These are phyloP conservation scores for Lodderomyces pseudojiufengensis DNA, from an alignment of 1,139 yeast species.

Conservation along the genomic window DNA sequence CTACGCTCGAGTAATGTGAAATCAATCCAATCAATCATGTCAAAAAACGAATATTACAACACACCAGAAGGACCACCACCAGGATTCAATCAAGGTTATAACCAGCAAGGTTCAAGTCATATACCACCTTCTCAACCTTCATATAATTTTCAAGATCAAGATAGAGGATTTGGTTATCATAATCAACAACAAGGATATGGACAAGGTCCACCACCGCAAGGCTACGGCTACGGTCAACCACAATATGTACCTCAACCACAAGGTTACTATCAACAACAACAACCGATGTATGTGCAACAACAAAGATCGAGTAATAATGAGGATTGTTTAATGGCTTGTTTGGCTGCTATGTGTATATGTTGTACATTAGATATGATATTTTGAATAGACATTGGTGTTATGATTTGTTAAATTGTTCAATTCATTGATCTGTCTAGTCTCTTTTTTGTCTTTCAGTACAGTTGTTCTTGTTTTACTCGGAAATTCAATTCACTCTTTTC, in stretches of 20 bases:
- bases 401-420: too few relatives aligned
- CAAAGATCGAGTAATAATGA: slow-evolving; percentile 31
- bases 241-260: slow-evolving; percentile 22
- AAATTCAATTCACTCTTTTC: too few relatives aligned
- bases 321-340: slow-evolving; percentile 64
- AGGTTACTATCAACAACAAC: slow-evolving; percentile 29
- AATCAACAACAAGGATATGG: slow-evolving; percentile 22
- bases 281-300: slow-evolving; percentile 66
- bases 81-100: slow-evolving; percentile 27
- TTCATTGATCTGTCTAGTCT: too few relatives aligned
- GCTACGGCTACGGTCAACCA: slow-evolving; percentile 10
- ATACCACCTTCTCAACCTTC: slow-evolving; percentile 37
- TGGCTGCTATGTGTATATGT: slow-evolving; percentile 71
- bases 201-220: slow-evolving; percentile 21
- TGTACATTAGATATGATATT: slow-evolving; percentile 68
- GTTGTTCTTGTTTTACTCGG: too few relatives aligned
- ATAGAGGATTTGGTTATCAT: slow-evolving; percentile 28
- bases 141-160: slow-evolving; percentile 26
- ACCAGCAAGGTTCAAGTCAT: slow-evolving; percentile 11
- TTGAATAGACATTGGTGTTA: too few relatives aligned
- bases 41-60: slow-evolving; percentile 23
- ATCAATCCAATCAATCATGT: too few relatives aligned
- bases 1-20: too few relatives aligned
- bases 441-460: too few relatives aligned
- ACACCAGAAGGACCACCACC: slow-evolving; percentile 51